phyloP scores from a whole-genome alignment of 179 eudicot genomes.

The Gypsophila paniculata region DNA sequence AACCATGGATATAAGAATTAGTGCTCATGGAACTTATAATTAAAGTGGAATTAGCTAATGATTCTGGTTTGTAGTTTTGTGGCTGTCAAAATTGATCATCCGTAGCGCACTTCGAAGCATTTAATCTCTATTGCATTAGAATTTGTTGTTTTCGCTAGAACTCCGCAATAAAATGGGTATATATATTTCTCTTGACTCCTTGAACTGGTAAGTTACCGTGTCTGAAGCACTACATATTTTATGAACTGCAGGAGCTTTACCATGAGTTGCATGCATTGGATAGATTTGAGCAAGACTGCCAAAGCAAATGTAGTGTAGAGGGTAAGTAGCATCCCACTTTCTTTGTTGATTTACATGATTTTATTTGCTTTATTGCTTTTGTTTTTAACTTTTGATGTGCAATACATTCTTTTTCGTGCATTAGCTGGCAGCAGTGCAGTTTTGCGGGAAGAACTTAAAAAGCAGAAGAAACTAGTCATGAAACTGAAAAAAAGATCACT shows the following conservation, averaged over 20 bases:
- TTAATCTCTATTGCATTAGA: neutral
- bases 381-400: no score
- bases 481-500: slow-evolving; percentile 83
- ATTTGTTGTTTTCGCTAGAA: neutral
- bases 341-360: neutral
- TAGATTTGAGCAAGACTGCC: slow-evolving; percentile 81
- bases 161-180: neutral
- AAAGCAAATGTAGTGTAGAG: slow-evolving; percentile 69
- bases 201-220: neutral
- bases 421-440: slow-evolving; percentile 53
- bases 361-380: neutral
- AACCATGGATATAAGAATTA: neutral
- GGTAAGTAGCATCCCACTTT: slow-evolving; percentile 31
- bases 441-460: slow-evolving; percentile 70
- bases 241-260: slow-evolving; percentile 70
- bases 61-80: neutral
- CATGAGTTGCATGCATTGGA: slow-evolving; percentile 87
- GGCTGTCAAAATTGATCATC: slow-evolving; percentile 2
- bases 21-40: neutral
- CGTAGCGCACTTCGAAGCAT: neutral
- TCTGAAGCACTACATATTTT: neutral
- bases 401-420: slow-evolving; percentile 19
- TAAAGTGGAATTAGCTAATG: neutral
- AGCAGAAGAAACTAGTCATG: slow-evolving; percentile 77
- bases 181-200: neutral